Percentiles rank a stretch among this genome's conserved stretches.
Evolutionary conservation across 345 rosid species (phyloP).

Genomic region (Theobroma cacao): DNA sequence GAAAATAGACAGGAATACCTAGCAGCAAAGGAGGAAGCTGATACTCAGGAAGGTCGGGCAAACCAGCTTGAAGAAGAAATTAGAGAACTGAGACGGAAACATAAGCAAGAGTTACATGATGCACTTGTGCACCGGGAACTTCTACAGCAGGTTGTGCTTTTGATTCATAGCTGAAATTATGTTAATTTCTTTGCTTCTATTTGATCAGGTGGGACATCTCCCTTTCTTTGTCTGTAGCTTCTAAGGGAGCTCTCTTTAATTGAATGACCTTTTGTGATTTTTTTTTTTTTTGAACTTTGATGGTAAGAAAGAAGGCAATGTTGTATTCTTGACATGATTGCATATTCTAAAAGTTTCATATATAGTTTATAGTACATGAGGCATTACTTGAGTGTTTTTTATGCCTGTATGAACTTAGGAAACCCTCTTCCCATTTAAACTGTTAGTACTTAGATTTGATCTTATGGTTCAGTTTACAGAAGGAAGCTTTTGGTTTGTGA

Average conservation of each 20-base stretch:
- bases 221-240: background rate
- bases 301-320: background rate
- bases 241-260: background rate
- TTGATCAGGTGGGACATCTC: background rate
- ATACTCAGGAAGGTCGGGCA: conserved; percentile 89
- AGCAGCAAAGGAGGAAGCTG: conserved; percentile 97
- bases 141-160: conserved; percentile 69
- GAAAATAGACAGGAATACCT: conserved; percentile 96
- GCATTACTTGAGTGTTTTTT: conserved; percentile 1
- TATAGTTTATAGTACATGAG: background rate
- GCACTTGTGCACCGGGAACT: conserved; percentile 69
- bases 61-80: conserved; percentile 85
- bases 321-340: background rate
- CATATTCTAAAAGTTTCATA: background rate
- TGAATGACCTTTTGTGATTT: background rate
- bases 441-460: background rate
- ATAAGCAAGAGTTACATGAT: conserved; percentile 92
- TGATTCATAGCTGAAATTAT: background rate
- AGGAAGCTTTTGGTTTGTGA: conserved; percentile 8
- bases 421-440: background rate
- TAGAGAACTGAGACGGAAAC: conserved; percentile 71
- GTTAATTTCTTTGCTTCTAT: background rate
- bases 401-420: background rate
- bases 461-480: background rate
- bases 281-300: background rate